A percentile compares a stretch with the other conserved stretches of the same genome.
These are phyloP conservation scores for Cryptococcus sp. DNA, from an alignment of 1,284 basidiomycete genomes.

Conservation along the genomic window DNA sequence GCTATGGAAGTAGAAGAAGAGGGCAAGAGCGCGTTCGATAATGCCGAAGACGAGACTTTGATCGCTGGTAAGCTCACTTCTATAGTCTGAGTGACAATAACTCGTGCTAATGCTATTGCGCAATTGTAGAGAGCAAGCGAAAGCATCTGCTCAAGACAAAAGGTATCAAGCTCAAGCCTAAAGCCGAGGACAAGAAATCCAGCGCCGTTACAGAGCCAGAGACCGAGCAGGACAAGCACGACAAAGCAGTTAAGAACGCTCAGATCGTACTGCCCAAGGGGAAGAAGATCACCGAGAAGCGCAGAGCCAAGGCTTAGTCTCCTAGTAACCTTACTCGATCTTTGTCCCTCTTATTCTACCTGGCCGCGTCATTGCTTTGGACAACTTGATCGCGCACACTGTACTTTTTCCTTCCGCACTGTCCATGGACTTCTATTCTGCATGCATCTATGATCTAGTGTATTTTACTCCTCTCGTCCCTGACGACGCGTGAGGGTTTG, in stretches of 20 bases:
- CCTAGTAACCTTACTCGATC: too few species aligned
- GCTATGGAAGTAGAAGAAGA: constrained; percentile 11
- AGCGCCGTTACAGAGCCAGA: constrained; percentile 45
- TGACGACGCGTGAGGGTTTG: background rate
- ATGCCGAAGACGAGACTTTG: constrained; percentile 49
- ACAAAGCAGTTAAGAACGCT: constrained; percentile 10
- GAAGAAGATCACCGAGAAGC: constrained; percentile 41
- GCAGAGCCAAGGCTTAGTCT: constrained; percentile 6
- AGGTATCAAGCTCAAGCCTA: constrained; percentile 46
- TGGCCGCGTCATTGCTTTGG: constrained; percentile 2
- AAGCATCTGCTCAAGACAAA: constrained; percentile 55
- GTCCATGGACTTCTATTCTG: too few species aligned
- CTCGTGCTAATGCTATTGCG: background rate
- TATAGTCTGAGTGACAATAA: constrained; percentile 4
- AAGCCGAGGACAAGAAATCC: constrained; percentile 12
- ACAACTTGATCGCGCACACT: background rate
- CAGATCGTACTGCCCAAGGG: constrained; percentile 36
- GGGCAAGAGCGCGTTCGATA: constrained; percentile 46
- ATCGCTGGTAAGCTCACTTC: constrained; percentile 46
- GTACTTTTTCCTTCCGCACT: too few species aligned
- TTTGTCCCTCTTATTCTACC: background rate
- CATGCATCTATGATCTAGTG: too few species aligned
- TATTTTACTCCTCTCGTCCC: background rate
- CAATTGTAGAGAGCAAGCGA: constrained; percentile 48
- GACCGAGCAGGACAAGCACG: constrained; percentile 10